Evolutionary conservation across 2,329 filamentous ascomycete genomes (phyloP), one percentile per base, ranked within the genome.

Genomic region (Alternaria sp.): DNA sequence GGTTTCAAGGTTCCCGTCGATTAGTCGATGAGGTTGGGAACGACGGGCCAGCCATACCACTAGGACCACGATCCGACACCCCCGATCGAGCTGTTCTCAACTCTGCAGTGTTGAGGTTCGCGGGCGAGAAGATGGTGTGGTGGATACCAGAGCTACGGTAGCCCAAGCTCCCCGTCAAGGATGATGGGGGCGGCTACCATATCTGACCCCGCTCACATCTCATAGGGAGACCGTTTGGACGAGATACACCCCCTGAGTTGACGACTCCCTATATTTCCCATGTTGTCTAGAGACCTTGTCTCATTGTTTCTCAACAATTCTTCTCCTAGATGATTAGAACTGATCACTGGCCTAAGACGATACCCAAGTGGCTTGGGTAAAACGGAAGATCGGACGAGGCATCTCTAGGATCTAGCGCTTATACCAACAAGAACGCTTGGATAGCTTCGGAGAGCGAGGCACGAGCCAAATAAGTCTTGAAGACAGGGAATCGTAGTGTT

Each of bases 101-200:
- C 43, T 52, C 30, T 65, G 59, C 63, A 62, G 56, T 62, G 61
- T 64, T 61, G 54, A 64, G 40, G 50, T 62, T 56, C 46, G 17
- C 36, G 54, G 65, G 60, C 56, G 56, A 46, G 47, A 51, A 46
- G 59, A 67, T 44, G 67, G 65, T 63, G 65, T 68, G 59, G 58
- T 63, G 40, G 47, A 61, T 61, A 45, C 62, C 64, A 72, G 43
- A 23, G 46, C 47, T 51, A 44, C 64, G 62, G 64, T 59, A 61
- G 58, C 59, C 71, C 69, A 65, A 62, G 61, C 64, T 68, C 69
- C 66, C 62, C 69, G 65, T 62, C 64, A 69, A 59, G 65, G 67
- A 66, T 71, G 56, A 47, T 64, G 57, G 58, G 61, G 57, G 67
- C 58, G 65, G 67, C 66, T 60, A 68, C 45, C 47, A 52, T 67